Evolutionary conservation across 495 filamentous ascomycete genomes (phyloP), one percentile per base, ranked within the genome.

Genomic region (Barbatosphaeria neglecta): DNA sequence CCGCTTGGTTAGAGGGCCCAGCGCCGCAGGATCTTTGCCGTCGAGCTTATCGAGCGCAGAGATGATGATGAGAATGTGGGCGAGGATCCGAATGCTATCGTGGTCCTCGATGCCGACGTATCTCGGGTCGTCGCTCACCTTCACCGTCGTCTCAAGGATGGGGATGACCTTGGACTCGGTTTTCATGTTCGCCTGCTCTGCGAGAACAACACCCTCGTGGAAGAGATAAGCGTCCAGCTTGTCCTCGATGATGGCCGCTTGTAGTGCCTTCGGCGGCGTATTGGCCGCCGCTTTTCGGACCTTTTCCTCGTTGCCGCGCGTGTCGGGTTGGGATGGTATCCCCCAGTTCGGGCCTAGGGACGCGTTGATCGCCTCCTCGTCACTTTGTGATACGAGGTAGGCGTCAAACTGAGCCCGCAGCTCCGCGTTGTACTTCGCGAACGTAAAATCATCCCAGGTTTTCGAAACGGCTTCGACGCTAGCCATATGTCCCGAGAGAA

Each of bases 361-460:
- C 17, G 69, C 48, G 15, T 58, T 50, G 24, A 63, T 50, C 6
- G 66, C 62, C 6, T 69, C 53, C 19, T 66, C 61, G 15, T 70
- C 59, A 37, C 65, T 72, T 46, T 70, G 64, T 24, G 59, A 62
- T 46, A 69, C 61, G 23, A 86, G 52, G 58, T 77, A 84, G 3
- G 53, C 51, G 48, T 86, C 83, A 58, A 84, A 86, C 49, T 81
- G 75, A 0, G 73, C 70, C 37, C 87, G 69, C 15, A 98, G 69
- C 22, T 90, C 65, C 8, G 84, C 77, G 55, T 93, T 95, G 71
- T 90, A 92, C 56, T 87, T 80, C 7, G 82, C 83, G 56, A 90
- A 97, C n/a, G 96, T 75, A 50, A 83, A 78, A 60, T 98, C 92
- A 50, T 97, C 87, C 83, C 86, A 94, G 31, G 76, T 78, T 37